Evolutionary conservation across 768 basidiomycete genomes (phyloP).

Genomic region (Mycena galopus): DNA sequence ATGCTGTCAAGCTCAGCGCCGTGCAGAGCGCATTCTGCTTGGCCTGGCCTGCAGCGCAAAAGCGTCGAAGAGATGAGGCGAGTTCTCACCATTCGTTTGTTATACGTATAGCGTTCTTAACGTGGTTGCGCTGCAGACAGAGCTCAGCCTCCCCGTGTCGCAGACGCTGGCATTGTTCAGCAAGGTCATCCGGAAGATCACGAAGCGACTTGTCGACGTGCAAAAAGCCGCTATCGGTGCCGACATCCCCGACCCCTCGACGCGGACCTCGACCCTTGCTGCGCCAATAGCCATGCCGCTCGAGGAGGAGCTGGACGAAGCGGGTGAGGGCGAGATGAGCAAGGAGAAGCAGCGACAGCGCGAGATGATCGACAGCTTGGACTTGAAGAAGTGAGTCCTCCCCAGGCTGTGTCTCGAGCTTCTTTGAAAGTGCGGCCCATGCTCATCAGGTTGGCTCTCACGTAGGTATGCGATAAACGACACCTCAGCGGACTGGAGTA

Average conservation of each 20-base stretch:
- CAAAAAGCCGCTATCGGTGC: slow-evolving; percentile 84
- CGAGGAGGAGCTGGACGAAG: slow-evolving; percentile 81
- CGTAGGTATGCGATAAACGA: slow-evolving; percentile 83
- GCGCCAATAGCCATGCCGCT: slow-evolving; percentile 55
- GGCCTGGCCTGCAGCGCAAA: slow-evolving; percentile 91
- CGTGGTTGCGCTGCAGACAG: slow-evolving; percentile 61
- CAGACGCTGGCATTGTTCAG: slow-evolving; percentile 92
- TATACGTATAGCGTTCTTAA: background rate
- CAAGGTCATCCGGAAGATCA: slow-evolving; percentile 90
- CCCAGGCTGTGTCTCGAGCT: slow-evolving; percentile 12
- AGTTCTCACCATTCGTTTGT: slow-evolving; percentile 32
- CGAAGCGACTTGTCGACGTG: slow-evolving; percentile 78
- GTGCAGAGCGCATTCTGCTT: slow-evolving; percentile 94
- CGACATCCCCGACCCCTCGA: slow-evolving; percentile 63
- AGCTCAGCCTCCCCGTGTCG: slow-evolving; percentile 86
- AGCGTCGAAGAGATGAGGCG: slow-evolving; percentile 92
- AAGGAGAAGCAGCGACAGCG: slow-evolving; percentile 83
- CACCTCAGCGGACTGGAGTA: slow-evolving; percentile 76
- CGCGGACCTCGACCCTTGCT: slow-evolving; percentile 38
- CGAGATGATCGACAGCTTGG: slow-evolving; percentile 89
- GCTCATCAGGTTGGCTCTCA: slow-evolving; percentile 37
- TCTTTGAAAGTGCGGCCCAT: slow-evolving; percentile 13
- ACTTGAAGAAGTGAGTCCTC: slow-evolving; percentile 84
- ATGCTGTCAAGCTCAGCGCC: slow-evolving; percentile 80
- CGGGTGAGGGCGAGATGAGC: slow-evolving; percentile 78